Conservation (phyloP, 306 rosid species). For the Sphenostylis stenocarpa region DNA sequence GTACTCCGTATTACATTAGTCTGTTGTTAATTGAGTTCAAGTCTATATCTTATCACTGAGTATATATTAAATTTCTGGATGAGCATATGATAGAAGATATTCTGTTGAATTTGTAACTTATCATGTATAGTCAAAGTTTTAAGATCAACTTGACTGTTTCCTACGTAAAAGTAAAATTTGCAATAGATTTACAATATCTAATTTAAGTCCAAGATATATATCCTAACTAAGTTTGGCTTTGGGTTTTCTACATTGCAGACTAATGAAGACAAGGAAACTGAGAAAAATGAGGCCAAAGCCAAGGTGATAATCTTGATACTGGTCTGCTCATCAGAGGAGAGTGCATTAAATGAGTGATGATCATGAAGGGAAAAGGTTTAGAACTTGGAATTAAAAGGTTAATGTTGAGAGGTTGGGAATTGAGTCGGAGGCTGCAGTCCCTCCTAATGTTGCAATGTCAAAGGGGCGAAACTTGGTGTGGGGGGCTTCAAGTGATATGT, state of each 20-base stretch:
- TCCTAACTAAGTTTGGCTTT: not conserved
- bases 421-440: not conserved
- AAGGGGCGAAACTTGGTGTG: not conserved
- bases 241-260: not conserved
- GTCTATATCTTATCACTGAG: not conserved
- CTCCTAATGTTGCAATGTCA: not conserved
- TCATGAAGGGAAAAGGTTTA: not conserved
- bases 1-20: not conserved
- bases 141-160: not conserved
- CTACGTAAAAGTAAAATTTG: not conserved
- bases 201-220: not conserved
- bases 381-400: not conserved
- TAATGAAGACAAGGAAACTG: not conserved
- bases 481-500: not conserved
- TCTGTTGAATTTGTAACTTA: not conserved
- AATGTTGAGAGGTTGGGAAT: not conserved
- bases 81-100: not conserved
- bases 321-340: not conserved
- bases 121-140: not conserved
- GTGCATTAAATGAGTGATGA: not conserved
- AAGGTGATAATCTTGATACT: not conserved
- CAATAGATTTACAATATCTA: not conserved
- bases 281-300: not conserved
- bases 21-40: not conserved
- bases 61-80: not conserved